Evolutionary conservation across 768 basidiomycete species (phyloP).

Genomic region (Solioccasus polychromus): DNA sequence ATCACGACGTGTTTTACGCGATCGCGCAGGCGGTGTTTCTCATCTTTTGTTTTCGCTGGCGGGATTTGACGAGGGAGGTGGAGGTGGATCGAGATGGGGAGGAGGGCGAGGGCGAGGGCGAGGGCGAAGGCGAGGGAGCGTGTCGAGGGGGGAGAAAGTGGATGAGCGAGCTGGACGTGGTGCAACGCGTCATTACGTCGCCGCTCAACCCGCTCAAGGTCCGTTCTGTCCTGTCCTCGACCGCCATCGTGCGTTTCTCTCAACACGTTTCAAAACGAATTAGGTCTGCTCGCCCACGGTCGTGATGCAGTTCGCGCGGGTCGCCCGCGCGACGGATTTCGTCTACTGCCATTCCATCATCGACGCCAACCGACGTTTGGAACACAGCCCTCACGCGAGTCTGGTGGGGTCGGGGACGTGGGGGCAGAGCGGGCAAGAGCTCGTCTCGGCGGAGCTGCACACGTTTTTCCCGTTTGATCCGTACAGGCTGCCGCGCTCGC

Average conservation of each 20-base stretch:
- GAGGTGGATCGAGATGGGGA: conserved; percentile 47
- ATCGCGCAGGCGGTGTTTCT: conserved; percentile 89
- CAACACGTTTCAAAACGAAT: too few relatives aligned
- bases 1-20: conserved; percentile 85
- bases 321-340: conserved; percentile 88
- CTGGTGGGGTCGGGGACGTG: too few relatives aligned
- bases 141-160: conserved; percentile 61
- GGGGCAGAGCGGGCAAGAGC: conserved; percentile 34
- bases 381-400: conserved; percentile 45
- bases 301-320: conserved; percentile 88
- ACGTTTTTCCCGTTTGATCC: conserved; percentile 99
- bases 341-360: conserved; percentile 93
- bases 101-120: conserved; percentile 87
- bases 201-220: conserved; percentile 84
- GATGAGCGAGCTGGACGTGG: conserved; percentile 75
- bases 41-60: conserved; percentile 98
- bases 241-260: not conserved
- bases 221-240: not conserved
- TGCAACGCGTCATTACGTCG: conserved; percentile 79
- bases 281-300: conserved; percentile 90
- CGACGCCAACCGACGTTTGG: conserved; percentile 78
- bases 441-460: conserved; percentile 69
- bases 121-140: too few relatives aligned
- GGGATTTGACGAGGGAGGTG: conserved; percentile 68
- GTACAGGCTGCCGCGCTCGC: conserved; percentile 81